Base-by-base conservation (phyloP, 139 green algal genomes). In the Chlamydomonas incerta region DNA sequence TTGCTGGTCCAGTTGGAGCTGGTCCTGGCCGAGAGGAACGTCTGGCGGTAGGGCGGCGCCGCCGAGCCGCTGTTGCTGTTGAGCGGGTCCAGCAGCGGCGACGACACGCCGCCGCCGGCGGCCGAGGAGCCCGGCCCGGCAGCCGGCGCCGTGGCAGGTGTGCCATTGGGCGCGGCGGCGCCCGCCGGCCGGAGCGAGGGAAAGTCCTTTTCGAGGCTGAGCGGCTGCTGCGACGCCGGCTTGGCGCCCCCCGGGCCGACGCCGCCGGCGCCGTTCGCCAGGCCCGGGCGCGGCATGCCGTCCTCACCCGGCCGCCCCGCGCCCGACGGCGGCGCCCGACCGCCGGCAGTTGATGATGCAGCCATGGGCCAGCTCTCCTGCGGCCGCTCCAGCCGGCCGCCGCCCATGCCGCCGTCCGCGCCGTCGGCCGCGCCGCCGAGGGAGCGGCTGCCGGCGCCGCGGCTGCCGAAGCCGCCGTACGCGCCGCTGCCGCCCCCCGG, bases 1-100 rank as follows among this genome's bases (percentile, higher is more conserved):
- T 77, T 77, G 33, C 67, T 77, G 23, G 80, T 85, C 80, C 80
- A 85, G 33, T 84, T 84, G 5, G 77, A 84, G 63, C 20, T 67
- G 17, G 77, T 75, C 0, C 77, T 46, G 8, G 77, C 57, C 17
- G 77, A 84, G 15, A 84, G 41, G 33, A 84, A 84, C n/a, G 65
- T 84, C 41, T 84, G 77, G 3, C 65, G 41, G 62, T 74, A 84
- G 14, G 63, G 74, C 18, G 55, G 5, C 18, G 62, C 31, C 13
- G 24, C 17, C 6, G 34, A 29, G 62, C 35, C 5, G 28, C 62
- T 55, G 23, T 17, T 35, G 69, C 35, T 31, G 58, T 34, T 72
- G 35, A 28, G 26, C 0, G 77, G 68, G 20, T 74, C 77, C n/a
- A 84, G 62, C 21, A 84, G 46, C n/a, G 77, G 77, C 18, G 77